These are phyloP conservation scores for Hypoxylon subgilvum DNA, from an alignment of 495 filamentous ascomycete species.

Conservation along the genomic window DNA sequence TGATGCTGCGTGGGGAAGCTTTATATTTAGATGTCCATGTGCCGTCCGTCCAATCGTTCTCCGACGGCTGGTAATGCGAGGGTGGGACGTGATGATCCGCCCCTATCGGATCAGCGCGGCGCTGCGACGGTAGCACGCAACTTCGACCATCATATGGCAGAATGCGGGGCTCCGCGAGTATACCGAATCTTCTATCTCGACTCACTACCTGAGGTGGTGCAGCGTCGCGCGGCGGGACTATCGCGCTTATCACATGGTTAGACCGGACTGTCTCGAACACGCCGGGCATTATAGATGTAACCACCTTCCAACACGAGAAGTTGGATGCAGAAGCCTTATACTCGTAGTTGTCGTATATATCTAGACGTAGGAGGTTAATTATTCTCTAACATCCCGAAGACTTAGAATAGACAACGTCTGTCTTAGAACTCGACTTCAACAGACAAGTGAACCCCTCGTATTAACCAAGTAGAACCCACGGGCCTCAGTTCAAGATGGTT, in stretches of 20 bases:
- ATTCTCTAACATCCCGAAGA: not conserved
- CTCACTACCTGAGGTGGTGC: slow-evolving; percentile 9
- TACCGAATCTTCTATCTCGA: slow-evolving; percentile 1
- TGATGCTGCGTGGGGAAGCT: slow-evolving; percentile 5
- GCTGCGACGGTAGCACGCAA: not conserved
- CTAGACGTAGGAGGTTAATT: not conserved
- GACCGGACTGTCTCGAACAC: not conserved
- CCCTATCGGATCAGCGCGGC: slow-evolving; percentile 20
- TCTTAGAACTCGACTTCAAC: not conserved
- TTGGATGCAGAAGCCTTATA: not conserved
- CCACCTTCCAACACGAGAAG: slow-evolving; percentile 27
- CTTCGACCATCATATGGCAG: not conserved
- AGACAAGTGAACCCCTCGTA: not conserved
- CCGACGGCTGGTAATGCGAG: slow-evolving; percentile 8
- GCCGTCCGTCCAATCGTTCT: slow-evolving; percentile 10
- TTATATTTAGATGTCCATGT: slow-evolving; percentile 14
- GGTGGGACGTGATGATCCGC: slow-evolving; percentile 13
- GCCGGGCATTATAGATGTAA: not conserved
- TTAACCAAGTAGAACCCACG: not conserved
- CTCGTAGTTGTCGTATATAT: slow-evolving; percentile 1
- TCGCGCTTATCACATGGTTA: slow-evolving; percentile 9
- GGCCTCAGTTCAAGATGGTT: slow-evolving; percentile 13
- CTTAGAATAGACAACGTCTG: too few species aligned
- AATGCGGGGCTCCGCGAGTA: slow-evolving; percentile 19
- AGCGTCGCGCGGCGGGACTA: slow-evolving; percentile 1